Evolutionary conservation across 345 rosid genomes (phyloP).

Genomic region (Eucalyptus sp.): DNA sequence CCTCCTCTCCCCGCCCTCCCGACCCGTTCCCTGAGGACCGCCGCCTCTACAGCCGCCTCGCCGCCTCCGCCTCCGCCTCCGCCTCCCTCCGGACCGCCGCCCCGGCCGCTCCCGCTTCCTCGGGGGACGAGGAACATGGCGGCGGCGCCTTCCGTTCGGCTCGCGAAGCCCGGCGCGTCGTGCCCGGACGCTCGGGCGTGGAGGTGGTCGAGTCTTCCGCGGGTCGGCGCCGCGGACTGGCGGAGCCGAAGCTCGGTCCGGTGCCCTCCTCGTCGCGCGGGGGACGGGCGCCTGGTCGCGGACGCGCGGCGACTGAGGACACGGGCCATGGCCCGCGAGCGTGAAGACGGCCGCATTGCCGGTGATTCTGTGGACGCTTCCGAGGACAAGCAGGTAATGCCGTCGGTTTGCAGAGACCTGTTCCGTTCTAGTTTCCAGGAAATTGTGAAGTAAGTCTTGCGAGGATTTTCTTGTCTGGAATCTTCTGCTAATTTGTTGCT

Average conservation of each 20-base stretch:
- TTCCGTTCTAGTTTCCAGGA: neutral
- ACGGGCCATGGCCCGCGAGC: neutral
- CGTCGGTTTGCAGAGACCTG: neutral
- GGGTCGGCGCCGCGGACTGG: neutral
- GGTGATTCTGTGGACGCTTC: conserved; percentile 4
- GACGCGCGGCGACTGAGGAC: neutral
- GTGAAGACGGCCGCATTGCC: neutral
- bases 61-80: neutral
- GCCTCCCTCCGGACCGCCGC: neutral
- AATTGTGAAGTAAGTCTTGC: neutral
- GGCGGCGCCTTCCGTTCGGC: neutral
- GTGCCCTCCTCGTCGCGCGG: neutral
- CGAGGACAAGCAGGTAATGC: conserved; percentile 15
- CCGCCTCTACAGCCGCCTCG: neutral
- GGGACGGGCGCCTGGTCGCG: neutral
- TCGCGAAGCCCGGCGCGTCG: neutral
- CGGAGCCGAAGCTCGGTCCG: neutral
- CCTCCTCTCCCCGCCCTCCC: neutral
- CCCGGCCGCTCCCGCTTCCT: neutral
- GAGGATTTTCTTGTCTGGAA: neutral
- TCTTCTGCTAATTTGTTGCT: neutral
- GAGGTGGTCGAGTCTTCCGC: neutral
- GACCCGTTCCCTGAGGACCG: neutral
- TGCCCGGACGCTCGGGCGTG: neutral
- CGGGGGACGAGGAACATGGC: neutral